These are phyloP conservation scores for Miscanthus sacchariflorus DNA, from an alignment of 202 grass and related monocot species.

Conservation along the genomic window DNA sequence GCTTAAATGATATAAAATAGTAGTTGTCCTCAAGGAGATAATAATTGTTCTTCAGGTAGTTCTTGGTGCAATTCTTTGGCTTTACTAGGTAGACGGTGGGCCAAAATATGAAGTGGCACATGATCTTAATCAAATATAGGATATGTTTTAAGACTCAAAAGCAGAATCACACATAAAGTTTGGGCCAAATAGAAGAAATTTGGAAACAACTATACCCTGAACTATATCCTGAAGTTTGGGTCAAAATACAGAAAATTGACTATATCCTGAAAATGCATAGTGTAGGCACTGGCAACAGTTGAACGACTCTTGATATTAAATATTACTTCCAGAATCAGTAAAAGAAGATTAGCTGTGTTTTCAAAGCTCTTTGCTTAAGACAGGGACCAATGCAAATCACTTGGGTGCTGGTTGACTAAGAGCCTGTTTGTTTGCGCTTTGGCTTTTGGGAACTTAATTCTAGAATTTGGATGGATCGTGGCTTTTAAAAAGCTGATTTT, in stretches of 20 bases:
- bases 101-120: slow-evolving; percentile 25
- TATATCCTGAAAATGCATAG: slow-evolving; percentile 22
- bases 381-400: no score
- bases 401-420: no score
- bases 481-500: slow-evolving; percentile 6
- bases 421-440: no score
- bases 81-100: slow-evolving; percentile 3
- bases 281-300: background rate
- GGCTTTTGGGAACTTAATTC: background rate
- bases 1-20: background rate
- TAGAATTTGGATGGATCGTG: background rate
- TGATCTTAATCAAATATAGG: slow-evolving; percentile 33
- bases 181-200: background rate
- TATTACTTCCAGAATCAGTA: background rate
- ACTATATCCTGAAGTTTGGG: no score
- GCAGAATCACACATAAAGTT: slow-evolving; percentile 5
- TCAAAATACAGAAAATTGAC: slow-evolving; percentile 34
- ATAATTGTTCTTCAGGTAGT: background rate
- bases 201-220: background rate
- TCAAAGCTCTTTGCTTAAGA: no score
- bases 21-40: background rate
- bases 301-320: background rate
- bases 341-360: no score
- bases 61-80: slow-evolving; percentile 26
- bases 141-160: slow-evolving; percentile 4